Conservation (phyloP, 768 basidiomycete genomes). For the Pleurotus eryngii region DNA sequence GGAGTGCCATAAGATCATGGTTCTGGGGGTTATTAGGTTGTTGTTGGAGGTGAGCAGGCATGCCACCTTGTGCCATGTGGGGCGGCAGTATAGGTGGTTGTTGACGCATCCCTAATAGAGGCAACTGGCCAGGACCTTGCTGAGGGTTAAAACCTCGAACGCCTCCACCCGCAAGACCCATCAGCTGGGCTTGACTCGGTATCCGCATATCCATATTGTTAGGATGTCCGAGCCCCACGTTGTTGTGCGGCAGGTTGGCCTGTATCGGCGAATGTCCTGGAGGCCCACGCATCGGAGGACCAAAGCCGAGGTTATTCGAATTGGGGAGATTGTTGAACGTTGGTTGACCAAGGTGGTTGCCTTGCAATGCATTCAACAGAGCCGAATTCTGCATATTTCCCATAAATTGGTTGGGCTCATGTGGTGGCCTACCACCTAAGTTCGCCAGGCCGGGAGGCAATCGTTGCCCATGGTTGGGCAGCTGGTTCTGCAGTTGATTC, state of each 20-base stretch:
- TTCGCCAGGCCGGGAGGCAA: constrained; percentile 81
- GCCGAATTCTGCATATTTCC: constrained; percentile 37
- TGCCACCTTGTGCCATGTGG: constrained; percentile 39
- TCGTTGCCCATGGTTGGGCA: constrained; percentile 43
- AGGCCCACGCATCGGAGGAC: constrained; percentile 53
- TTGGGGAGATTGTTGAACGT: constrained; percentile 52
- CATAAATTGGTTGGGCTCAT: constrained; percentile 69
- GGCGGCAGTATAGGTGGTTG: constrained; percentile 52
- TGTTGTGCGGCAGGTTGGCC: constrained; percentile 40
- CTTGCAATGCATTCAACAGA: constrained; percentile 44
- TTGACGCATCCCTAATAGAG: constrained; percentile 47
- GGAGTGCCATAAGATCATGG: constrained; percentile 79
- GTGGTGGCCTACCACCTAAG: constrained; percentile 77
- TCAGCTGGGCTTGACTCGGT: constrained; percentile 48
- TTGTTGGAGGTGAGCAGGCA: constrained; percentile 61
- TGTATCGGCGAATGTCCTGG: constrained; percentile 46
- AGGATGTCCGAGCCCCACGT: constrained; percentile 52
- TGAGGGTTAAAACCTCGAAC: constrained; percentile 46
- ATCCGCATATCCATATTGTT: constrained; percentile 52
- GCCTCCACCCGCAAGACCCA: constrained; percentile 38
- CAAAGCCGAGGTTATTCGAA: constrained; percentile 42
- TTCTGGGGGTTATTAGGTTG: constrained; percentile 54
- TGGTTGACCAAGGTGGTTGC: constrained; percentile 39
- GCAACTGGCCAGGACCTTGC: constrained; percentile 42
- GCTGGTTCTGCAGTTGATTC: constrained; percentile 36